Base-by-base conservation (phyloP, 1,284 basidiomycete genomes). In the Ustilago lituana region DNA sequence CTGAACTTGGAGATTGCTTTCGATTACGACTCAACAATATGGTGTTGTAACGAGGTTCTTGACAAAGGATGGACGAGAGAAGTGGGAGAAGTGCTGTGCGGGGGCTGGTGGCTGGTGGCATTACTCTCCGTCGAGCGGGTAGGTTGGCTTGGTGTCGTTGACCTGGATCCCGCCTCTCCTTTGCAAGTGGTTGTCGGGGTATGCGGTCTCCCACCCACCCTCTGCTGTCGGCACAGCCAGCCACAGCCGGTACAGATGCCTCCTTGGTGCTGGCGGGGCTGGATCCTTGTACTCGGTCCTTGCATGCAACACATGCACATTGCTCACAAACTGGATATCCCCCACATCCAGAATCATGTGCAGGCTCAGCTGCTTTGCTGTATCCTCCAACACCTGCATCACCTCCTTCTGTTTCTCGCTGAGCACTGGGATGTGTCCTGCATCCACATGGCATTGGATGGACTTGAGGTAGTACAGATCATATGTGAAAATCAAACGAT, bases 191-290 rank as follows among this genome's bases (percentile, higher is more conserved):
- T 76, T 79, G 63, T 85, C 84, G 10, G 75, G 77, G 73, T 78
- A 84, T 4, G 82, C 82, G 7, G 77, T 71, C 53, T 82, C 78
- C 84, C 84, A 84, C 2, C 83, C 84, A 9, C 84, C 84, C 58
- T 84, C 77, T 14, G 48, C 31, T 29, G 77, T 79, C 8, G 83
- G 82, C 1, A 83, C 83, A 2, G 82, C 76, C 26, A 85, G 70
- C 84, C 84, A 85, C 10, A 85, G 73, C n/a, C 84, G 75, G 60
- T 84, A 79, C 37, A 85, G 77, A 61, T 85, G 84, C 27, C 84
- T 69, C 17, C 83, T 71, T 1, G 82, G 82, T 4, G 72, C 73
- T 1, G 83, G 83, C 0, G 82, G 79, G 3, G 79, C 75, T 44
- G 82, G 80, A 61, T 84, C 84, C 45, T 71, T 79, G 71, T 84